A percentile compares a stretch with the other conserved stretches of the same genome.
These are phyloP conservation scores for Penicillium sp. DNA, from an alignment of 2,329 filamentous ascomycete genomes.

Conservation along the genomic window DNA sequence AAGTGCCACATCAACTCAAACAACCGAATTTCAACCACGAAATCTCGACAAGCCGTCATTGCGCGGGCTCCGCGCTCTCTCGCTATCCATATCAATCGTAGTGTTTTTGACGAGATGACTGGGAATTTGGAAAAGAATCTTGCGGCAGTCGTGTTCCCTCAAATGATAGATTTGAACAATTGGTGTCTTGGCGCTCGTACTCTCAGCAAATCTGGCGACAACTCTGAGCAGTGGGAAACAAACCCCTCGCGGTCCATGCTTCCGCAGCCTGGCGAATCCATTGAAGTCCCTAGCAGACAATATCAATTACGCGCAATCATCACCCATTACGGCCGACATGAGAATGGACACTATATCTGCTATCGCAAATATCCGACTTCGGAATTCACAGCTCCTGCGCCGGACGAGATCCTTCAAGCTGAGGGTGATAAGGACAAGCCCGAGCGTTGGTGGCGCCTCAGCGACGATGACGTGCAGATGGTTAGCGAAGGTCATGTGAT, in stretches of 20 bases:
- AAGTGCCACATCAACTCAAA: conserved; percentile 66
- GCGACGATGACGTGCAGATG: conserved; percentile 77
- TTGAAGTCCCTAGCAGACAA: conserved; percentile 47
- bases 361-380: conserved; percentile 67
- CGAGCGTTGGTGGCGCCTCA: conserved; percentile 82
- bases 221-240: conserved; percentile 66
- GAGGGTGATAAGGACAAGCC: conserved; percentile 36
- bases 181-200: conserved; percentile 72
- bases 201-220: conserved; percentile 30
- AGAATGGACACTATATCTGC: conserved; percentile 94
- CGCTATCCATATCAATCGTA: conserved; percentile 85
- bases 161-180: conserved; percentile 69
- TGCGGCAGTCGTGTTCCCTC: conserved; percentile 74
- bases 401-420: conserved; percentile 32
- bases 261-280: conserved; percentile 56
- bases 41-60: conserved; percentile 85
- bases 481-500: conserved; percentile 73
- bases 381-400: conserved; percentile 33
- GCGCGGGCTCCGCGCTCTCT: conserved; percentile 77
- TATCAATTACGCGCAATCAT: conserved; percentile 83
- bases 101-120: conserved; percentile 81
- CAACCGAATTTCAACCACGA: conserved; percentile 71
- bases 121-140: conserved; percentile 80
- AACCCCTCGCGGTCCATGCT: conserved; percentile 73
- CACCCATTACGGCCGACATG: conserved; percentile 85